phyloP scores from a whole-genome alignment of 257 asterid species.

The Jaltomata sinuosa region DNA sequence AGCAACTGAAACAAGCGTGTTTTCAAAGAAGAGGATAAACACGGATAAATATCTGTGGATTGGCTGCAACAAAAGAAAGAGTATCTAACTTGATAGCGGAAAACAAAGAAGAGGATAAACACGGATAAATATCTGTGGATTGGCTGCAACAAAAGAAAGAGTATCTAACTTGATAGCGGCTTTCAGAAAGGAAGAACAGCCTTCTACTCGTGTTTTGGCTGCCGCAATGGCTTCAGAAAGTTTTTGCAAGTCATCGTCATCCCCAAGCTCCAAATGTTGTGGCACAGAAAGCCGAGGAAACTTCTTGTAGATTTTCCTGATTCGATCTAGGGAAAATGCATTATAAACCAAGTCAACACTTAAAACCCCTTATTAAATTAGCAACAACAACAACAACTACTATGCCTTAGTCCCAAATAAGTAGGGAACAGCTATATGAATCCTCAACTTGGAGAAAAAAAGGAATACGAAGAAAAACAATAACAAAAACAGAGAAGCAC shows the following conservation, averaged over 20 bases:
- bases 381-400: background rate
- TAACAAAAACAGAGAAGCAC: background rate
- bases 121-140: background rate
- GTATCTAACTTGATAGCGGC: constrained; percentile 71
- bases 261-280: constrained; percentile 73
- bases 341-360: constrained; percentile 12
- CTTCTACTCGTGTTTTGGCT: constrained; percentile 85
- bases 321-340: constrained; percentile 45
- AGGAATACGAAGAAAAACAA: background rate
- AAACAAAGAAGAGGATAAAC: no score
- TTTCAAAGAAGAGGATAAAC: background rate
- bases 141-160: constrained; percentile 2
- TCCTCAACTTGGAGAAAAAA: background rate
- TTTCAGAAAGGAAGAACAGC: constrained; percentile 77
- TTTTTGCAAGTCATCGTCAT: constrained; percentile 77
- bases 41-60: background rate
- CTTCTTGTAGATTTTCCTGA: constrained; percentile 63
- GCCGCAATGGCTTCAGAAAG: constrained; percentile 89
- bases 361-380: background rate
- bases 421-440: background rate
- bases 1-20: background rate
- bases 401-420: background rate
- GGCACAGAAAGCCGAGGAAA: constrained; percentile 82
- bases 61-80: constrained; percentile 2
- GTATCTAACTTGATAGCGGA: constrained; percentile 69